Evolutionary conservation across 73 alveolate genomes (phyloP).

Genomic region (Tetrahymena borealis): DNA sequence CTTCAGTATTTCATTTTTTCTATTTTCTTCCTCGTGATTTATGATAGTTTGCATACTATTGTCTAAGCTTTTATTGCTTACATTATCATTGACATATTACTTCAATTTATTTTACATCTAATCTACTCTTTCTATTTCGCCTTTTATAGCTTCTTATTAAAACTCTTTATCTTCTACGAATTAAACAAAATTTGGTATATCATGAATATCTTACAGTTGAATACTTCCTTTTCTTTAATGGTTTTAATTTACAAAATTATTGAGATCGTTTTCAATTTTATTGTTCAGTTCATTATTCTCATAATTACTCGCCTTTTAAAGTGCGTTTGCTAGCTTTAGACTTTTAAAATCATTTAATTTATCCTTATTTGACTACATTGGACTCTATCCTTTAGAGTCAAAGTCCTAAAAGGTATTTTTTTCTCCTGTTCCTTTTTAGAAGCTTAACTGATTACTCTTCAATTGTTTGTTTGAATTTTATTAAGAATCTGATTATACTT

Average conservation of each 20-base stretch:
- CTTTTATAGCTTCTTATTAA: background rate
- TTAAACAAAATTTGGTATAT: background rate
- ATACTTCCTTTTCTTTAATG: background rate
- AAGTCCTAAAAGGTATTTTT: background rate
- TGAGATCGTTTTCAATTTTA: background rate
- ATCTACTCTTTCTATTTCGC: background rate
- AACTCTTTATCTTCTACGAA: background rate
- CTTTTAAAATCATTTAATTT: too few relatives aligned
- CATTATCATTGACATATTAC: background rate
- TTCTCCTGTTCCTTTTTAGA: background rate
- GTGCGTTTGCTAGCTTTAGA: background rate
- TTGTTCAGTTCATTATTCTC: background rate
- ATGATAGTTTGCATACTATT: background rate
- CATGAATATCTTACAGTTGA: background rate
- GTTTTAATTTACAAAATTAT: background rate
- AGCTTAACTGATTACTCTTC: background rate
- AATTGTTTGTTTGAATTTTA: background rate
- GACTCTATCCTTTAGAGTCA: background rate
- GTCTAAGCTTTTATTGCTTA: background rate
- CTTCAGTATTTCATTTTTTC: background rate
- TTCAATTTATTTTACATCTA: background rate
- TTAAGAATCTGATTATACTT: background rate
- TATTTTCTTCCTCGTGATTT: background rate
- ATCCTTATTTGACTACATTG: background rate
- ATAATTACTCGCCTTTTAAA: background rate